These are phyloP conservation scores for Cyclocybe aegerita DNA, from an alignment of 768 basidiomycete species.

Conservation along the genomic window DNA sequence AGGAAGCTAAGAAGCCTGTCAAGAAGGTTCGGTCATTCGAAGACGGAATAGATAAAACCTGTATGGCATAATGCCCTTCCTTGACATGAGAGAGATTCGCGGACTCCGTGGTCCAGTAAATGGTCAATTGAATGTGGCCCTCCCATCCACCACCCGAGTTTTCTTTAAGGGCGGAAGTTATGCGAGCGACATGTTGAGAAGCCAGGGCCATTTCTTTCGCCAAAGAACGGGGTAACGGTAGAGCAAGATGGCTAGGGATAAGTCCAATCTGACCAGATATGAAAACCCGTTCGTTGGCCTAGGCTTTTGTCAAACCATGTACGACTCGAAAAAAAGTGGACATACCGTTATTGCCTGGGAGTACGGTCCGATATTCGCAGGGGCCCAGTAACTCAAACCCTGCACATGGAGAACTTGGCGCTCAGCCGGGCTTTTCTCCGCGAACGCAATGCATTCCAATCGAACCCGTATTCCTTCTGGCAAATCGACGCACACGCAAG, in stretches of 20 bases:
- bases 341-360: slow-evolving; percentile 87
- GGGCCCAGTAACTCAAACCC: slow-evolving; percentile 96
- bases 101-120: slow-evolving; percentile 68
- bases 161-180: slow-evolving; percentile 58
- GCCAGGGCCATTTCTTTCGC: slow-evolving; percentile 69
- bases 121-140: slow-evolving; percentile 59
- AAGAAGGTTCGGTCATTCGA: neutral
- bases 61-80: slow-evolving; percentile 30
- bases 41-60: slow-evolving; percentile 11
- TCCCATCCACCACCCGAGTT: slow-evolving; percentile 57
- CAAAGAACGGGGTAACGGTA: slow-evolving; percentile 62
- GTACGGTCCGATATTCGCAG: slow-evolving; percentile 98
- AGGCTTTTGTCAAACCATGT: neutral
- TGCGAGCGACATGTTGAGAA: slow-evolving; percentile 76
- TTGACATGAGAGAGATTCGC: slow-evolving; percentile 40
- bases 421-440: slow-evolving; percentile 34
- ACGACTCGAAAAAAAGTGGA: slow-evolving; percentile 7
- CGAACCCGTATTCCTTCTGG: slow-evolving; percentile 54
- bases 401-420: slow-evolving; percentile 91
- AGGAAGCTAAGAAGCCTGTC: slow-evolving; percentile 12
- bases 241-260: slow-evolving; percentile 66
- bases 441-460: slow-evolving; percentile 83
- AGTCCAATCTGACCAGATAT: slow-evolving; percentile 96
- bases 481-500: slow-evolving; percentile 86
- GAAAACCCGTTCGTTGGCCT: slow-evolving; percentile 80